phyloP scores from a whole-genome alignment of 2,329 filamentous ascomycete genomes.

The Ascochyta rabiei region DNA sequence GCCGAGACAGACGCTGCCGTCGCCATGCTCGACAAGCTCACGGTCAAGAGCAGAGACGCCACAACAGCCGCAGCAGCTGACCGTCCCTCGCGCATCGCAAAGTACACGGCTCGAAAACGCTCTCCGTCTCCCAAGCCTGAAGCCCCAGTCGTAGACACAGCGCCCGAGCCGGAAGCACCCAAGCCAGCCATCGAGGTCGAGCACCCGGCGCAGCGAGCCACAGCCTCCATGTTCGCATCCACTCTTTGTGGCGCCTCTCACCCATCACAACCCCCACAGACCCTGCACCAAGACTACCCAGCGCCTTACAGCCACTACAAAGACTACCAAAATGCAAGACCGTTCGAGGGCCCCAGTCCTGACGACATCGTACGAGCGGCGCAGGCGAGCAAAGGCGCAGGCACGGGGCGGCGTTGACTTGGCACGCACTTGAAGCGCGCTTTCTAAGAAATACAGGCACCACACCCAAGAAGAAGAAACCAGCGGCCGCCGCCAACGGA shows the following conservation, averaged over 20 bases:
- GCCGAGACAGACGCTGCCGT: slow-evolving; percentile 44
- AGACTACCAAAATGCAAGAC: slow-evolving; percentile 56
- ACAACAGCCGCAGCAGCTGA: slow-evolving; percentile 1
- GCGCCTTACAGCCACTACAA: slow-evolving; percentile 50
- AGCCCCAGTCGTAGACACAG: slow-evolving; percentile 19
- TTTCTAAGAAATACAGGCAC: slow-evolving; percentile 34
- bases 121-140: slow-evolving; percentile 34
- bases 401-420: slow-evolving; percentile 45
- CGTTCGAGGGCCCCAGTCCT: slow-evolving; percentile 85
- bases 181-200: slow-evolving; percentile 31
- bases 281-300: slow-evolving; percentile 28
- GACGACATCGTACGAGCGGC: slow-evolving; percentile 88
- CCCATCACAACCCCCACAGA: neutral
- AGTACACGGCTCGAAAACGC: slow-evolving; percentile 40
- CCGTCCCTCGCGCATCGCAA: slow-evolving; percentile 17
- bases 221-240: slow-evolving; percentile 59
- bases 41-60: slow-evolving; percentile 31
- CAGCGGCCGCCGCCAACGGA: slow-evolving; percentile 15
- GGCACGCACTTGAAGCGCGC: slow-evolving; percentile 5
- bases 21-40: slow-evolving; percentile 54
- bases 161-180: slow-evolving; percentile 21
- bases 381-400: slow-evolving; percentile 61
- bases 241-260: slow-evolving; percentile 51
- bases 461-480: slow-evolving; percentile 38
- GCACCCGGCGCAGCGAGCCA: slow-evolving; percentile 50